Conservation (phyloP, 768 basidiomycete species). For the Suillus discolor region DNA sequence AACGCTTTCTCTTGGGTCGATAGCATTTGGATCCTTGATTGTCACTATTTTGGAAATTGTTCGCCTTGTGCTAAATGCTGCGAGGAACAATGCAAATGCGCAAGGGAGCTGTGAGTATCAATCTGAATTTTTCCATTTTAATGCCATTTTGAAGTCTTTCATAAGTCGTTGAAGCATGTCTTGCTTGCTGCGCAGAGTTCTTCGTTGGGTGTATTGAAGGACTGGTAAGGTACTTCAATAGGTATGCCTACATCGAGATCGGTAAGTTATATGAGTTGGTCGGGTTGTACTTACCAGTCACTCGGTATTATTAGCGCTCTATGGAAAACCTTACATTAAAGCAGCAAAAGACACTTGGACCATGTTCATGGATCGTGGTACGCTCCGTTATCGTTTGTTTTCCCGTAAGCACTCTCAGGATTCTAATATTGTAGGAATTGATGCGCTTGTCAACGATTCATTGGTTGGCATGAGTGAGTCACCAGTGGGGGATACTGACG, state of each 20-base stretch:
- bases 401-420: background rate
- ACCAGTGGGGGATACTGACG: background rate
- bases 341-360: slow-evolving; percentile 88
- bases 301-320: slow-evolving; percentile 53
- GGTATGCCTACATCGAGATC: slow-evolving; percentile 85
- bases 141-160: background rate
- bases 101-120: slow-evolving; percentile 64
- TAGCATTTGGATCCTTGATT: slow-evolving; percentile 83
- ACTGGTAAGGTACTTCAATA: slow-evolving; percentile 80
- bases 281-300: background rate
- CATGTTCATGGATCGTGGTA: slow-evolving; percentile 70
- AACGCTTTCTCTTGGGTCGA: slow-evolving; percentile 79
- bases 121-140: background rate
- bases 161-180: slow-evolving; percentile 69
- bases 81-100: slow-evolving; percentile 58
- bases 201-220: slow-evolving; percentile 72
- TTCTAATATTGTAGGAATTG: slow-evolving; percentile 44
- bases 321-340: slow-evolving; percentile 79
- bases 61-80: slow-evolving; percentile 58
- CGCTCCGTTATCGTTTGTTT: slow-evolving; percentile 1
- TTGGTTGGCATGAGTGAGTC: slow-evolving; percentile 74
- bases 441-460: slow-evolving; percentile 82
- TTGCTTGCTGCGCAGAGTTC: slow-evolving; percentile 80
- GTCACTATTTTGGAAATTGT: slow-evolving; percentile 79
- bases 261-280: slow-evolving; percentile 38